Evolutionary conservation across 75 land plant species (phyloP).

Genomic region (Pseudotsuga menziesii): DNA sequence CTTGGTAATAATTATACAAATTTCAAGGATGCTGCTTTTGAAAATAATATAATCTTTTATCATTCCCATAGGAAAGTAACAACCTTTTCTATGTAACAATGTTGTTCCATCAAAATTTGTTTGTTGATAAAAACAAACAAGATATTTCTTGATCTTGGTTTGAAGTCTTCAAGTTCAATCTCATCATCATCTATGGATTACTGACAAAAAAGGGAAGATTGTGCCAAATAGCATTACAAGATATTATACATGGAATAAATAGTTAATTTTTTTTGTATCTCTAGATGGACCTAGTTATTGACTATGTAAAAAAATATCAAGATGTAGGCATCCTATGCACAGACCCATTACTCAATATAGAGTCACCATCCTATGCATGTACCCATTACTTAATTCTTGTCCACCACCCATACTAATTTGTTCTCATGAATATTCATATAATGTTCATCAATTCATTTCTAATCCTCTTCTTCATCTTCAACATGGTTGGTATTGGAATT

Average conservation of each 20-base stretch:
- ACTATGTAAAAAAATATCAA: neutral
- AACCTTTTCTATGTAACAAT: neutral
- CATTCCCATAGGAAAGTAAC: constrained; percentile 1
- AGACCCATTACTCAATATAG: too few relatives aligned
- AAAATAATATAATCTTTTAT: neutral
- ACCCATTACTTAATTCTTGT: neutral
- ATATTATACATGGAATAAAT: neutral
- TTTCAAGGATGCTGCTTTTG: neutral
- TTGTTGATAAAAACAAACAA: neutral
- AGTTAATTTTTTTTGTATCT: neutral
- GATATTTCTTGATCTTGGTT: constrained; percentile 9
- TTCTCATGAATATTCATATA: neutral
- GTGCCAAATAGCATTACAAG: neutral
- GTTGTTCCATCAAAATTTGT: neutral
- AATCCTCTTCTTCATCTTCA: neutral
- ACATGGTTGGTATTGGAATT: neutral
- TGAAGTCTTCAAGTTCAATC: neutral
- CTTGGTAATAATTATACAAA: neutral
- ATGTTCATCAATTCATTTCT: neutral
- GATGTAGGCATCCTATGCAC: neutral
- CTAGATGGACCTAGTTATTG: neutral
- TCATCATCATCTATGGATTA: neutral
- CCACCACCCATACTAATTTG: neutral
- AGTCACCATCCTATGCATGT: too few relatives aligned
- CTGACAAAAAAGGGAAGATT: neutral